phyloP scores from a whole-genome alignment of 2,329 filamentous ascomycete genomes.

The Nemania sp. region DNA sequence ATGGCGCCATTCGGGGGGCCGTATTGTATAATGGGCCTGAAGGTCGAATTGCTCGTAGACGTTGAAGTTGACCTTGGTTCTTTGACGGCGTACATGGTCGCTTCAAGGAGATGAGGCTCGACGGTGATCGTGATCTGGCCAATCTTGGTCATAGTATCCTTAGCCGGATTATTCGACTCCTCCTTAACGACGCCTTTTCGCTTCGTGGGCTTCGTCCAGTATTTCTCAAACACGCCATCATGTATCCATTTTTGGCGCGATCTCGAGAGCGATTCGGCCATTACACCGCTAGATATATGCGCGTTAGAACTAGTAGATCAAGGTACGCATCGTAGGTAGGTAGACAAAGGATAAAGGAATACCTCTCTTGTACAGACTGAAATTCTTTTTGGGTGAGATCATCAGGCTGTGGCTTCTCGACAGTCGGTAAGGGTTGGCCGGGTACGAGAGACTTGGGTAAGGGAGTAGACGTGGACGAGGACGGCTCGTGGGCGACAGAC shows the following conservation, averaged over 20 bases:
- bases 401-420: slow-evolving; percentile 74
- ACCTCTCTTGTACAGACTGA: slow-evolving; percentile 81
- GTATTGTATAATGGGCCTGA: slow-evolving; percentile 73
- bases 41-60: slow-evolving; percentile 52
- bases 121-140: slow-evolving; percentile 80
- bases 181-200: slow-evolving; percentile 74
- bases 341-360: slow-evolving; percentile 52
- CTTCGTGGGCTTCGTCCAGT: slow-evolving; percentile 80
- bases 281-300: slow-evolving; percentile 69
- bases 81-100: slow-evolving; percentile 78
- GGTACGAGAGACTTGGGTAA: slow-evolving; percentile 73
- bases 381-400: slow-evolving; percentile 74
- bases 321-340: not conserved
- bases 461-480: slow-evolving; percentile 35
- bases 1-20: slow-evolving; percentile 72
- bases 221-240: slow-evolving; percentile 80
- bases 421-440: slow-evolving; percentile 77
- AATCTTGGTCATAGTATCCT: slow-evolving; percentile 78
- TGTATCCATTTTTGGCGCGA: slow-evolving; percentile 80
- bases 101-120: slow-evolving; percentile 84
- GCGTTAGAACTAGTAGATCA: slow-evolving; percentile 33
- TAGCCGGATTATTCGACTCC: slow-evolving; percentile 74
- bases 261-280: slow-evolving; percentile 77
- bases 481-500: slow-evolving; percentile 50
- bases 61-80: slow-evolving; percentile 66